phyloP scores from a whole-genome alignment of 495 filamentous ascomycete species.

The Staphylotrichum longicolle region DNA sequence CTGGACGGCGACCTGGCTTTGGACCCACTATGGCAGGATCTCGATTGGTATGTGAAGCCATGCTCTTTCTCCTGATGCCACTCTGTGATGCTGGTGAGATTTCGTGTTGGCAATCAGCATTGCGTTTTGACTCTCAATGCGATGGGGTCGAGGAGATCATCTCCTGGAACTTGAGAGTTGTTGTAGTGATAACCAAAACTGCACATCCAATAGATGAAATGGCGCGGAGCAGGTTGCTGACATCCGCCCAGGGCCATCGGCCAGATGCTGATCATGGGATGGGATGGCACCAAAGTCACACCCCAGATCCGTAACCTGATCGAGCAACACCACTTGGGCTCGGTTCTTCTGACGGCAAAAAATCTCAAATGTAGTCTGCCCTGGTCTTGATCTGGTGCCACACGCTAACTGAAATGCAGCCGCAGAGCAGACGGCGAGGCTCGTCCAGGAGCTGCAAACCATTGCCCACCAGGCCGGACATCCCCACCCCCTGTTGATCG shows the following conservation, averaged over 20 bases:
- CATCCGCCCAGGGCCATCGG: slow-evolving; percentile 60
- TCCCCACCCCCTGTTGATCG: slow-evolving; percentile 78
- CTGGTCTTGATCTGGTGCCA: neutral
- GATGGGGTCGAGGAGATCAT: too few species aligned
- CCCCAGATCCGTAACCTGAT: slow-evolving; percentile 82
- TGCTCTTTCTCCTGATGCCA: neutral
- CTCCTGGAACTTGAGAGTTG: too few species aligned
- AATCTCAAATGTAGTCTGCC: slow-evolving; percentile 74
- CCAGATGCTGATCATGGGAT: slow-evolving; percentile 94
- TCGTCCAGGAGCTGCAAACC: slow-evolving; percentile 82
- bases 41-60: slow-evolving; percentile 53
- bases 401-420: slow-evolving; percentile 48
- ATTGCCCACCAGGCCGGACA: slow-evolving; percentile 85
- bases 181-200: too few species aligned
- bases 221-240: slow-evolving; percentile 6
- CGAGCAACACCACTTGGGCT: slow-evolving; percentile 75
- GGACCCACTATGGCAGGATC: slow-evolving; percentile 69
- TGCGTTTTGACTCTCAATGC: too few species aligned
- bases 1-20: slow-evolving; percentile 46
- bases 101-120: too few species aligned
- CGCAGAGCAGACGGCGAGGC: slow-evolving; percentile 74
- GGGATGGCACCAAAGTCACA: slow-evolving; percentile 84
- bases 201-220: too few species aligned
- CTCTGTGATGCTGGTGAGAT: neutral
- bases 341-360: slow-evolving; percentile 78